These are phyloP conservation scores for Nemania sp. DNA, from an alignment of 2,329 filamentous ascomycete species.

Conservation along the genomic window DNA sequence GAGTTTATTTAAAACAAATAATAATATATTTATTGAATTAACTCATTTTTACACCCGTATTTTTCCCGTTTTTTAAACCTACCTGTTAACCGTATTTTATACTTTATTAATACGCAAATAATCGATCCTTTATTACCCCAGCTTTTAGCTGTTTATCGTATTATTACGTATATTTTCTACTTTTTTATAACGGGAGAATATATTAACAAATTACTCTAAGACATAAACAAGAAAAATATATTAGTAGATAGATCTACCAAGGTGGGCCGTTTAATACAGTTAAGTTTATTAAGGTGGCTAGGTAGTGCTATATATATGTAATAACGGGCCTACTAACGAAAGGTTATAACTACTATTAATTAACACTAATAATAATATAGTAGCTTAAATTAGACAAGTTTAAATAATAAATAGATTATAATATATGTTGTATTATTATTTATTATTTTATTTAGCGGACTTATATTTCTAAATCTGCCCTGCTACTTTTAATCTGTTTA, in stretches of 20 bases:
- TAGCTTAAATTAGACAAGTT: too few relatives aligned
- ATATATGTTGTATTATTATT: too few relatives aligned
- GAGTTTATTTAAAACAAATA: constrained; percentile 27
- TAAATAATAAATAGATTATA: too few relatives aligned
- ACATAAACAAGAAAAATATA: constrained; percentile 26
- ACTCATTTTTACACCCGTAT: constrained; percentile 23
- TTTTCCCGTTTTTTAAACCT: constrained; percentile 19
- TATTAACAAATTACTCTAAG: constrained; percentile 37
- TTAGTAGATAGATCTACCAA: constrained; percentile 25
- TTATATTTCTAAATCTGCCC: too few relatives aligned
- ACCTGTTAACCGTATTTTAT: constrained; percentile 39
- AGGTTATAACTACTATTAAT: too few relatives aligned
- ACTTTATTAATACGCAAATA: constrained; percentile 30
- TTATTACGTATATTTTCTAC: constrained; percentile 41
- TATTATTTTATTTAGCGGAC: too few relatives aligned
- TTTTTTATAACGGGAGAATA: constrained; percentile 39
- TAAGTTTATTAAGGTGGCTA: constrained; percentile 9
- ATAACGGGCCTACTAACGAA: too few relatives aligned
- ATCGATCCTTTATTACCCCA: constrained; percentile 41
- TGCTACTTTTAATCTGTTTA: background rate
- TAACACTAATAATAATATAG: too few relatives aligned
- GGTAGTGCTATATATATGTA: too few relatives aligned
- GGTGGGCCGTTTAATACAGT: constrained; percentile 18
- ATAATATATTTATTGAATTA: constrained; percentile 37
- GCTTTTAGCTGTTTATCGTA: constrained; percentile 41